Conservation (phyloP, 305 asterid species). For the Plantago coronopus region DNA sequence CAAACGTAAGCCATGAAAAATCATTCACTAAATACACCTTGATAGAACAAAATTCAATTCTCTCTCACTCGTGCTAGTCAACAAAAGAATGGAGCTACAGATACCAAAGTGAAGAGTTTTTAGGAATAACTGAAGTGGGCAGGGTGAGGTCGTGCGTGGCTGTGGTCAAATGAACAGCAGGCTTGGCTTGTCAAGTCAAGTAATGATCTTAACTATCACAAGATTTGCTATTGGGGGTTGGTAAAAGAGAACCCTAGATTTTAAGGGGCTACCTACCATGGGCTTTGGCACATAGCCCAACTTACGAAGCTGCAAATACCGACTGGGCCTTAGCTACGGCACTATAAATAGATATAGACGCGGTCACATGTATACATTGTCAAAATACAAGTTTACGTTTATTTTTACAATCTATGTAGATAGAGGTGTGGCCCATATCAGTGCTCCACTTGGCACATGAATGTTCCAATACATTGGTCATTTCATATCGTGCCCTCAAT, state of each 20-base stretch:
- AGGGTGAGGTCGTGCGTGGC: neutral
- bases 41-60: neutral
- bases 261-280: neutral
- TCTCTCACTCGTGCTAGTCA: neutral
- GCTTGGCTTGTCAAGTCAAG: constrained; percentile 19
- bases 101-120: no score
- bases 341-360: no score
- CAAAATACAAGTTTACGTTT: no score
- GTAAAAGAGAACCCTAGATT: constrained; percentile 22
- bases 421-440: constrained; percentile 14
- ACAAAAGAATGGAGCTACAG: neutral
- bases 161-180: constrained; percentile 10
- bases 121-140: neutral
- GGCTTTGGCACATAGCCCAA: constrained; percentile 27
- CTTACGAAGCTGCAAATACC: neutral
- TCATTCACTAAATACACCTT: neutral
- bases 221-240: neutral
- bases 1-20: neutral
- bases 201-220: constrained; percentile 4
- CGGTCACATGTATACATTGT: no score
- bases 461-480: constrained; percentile 8
- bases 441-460: constrained; percentile 5
- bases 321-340: no score
- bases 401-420: neutral
- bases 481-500: constrained; percentile 8